A percentile compares a stretch with the other conserved stretches of the same genome.
Evolutionary conservation across 1,139 yeast species (phyloP).

Genomic region (Debaryomyces singareniensis): DNA sequence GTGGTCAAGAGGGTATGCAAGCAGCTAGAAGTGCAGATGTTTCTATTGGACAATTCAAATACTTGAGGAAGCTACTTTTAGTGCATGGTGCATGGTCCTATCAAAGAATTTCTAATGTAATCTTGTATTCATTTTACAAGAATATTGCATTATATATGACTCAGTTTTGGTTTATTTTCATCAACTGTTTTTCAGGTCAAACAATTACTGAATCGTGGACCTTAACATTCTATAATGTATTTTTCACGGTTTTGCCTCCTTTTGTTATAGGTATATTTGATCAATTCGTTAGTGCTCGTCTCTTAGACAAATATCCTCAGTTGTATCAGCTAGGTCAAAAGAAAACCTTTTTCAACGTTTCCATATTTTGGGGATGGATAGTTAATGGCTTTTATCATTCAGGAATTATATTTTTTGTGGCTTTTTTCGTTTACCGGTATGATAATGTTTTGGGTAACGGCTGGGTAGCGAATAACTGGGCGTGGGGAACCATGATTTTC

Average conservation of each 20-base stretch:
- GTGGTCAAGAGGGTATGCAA: slow-evolving; percentile 99
- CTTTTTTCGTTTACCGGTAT: slow-evolving; percentile 60
- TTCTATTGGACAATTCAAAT: slow-evolving; percentile 93
- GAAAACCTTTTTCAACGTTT: slow-evolving; percentile 82
- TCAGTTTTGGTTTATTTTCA: slow-evolving; percentile 95
- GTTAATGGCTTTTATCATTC: slow-evolving; percentile 93
- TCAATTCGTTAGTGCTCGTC: slow-evolving; percentile 87
- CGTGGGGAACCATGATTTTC: slow-evolving; percentile 89
- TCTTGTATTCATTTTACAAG: slow-evolving; percentile 90
- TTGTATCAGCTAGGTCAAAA: slow-evolving; percentile 86
- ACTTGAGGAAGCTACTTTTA: slow-evolving; percentile 68
- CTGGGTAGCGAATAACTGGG: slow-evolving; percentile 81
- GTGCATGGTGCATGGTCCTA: slow-evolving; percentile 99
- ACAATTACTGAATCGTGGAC: slow-evolving; percentile 98
- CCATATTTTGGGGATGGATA: slow-evolving; percentile 97
- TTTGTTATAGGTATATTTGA: slow-evolving; percentile 95
- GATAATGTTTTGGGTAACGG: slow-evolving; percentile 70
- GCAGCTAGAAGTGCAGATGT: slow-evolving; percentile 98
- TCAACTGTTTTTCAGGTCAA: slow-evolving; percentile 91
- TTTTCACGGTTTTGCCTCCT: slow-evolving; percentile 93
- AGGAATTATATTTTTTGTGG: slow-evolving; percentile 71
- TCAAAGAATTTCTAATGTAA: slow-evolving; percentile 87
- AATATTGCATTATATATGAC: slow-evolving; percentile 94
- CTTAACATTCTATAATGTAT: slow-evolving; percentile 89
- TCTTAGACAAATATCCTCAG: slow-evolving; percentile 88